Evolutionary conservation across 2,329 filamentous ascomycete species (phyloP).

Genomic region (Diaporthe caulivora): DNA sequence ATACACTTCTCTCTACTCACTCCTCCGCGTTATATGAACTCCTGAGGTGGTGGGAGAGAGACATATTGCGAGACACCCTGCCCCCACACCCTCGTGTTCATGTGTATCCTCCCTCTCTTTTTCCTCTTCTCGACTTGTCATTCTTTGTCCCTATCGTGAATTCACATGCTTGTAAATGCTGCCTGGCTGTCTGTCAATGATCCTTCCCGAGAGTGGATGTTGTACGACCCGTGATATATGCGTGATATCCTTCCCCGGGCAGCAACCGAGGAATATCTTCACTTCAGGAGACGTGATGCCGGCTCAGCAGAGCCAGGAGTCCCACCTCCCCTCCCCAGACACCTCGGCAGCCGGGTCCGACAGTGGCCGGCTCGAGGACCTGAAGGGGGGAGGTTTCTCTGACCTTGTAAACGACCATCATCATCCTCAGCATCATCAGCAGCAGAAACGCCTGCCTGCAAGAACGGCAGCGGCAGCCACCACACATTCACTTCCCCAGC

Average conservation of each 20-base stretch:
- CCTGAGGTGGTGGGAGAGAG: neutral
- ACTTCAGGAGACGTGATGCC: neutral
- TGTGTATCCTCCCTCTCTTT: neutral
- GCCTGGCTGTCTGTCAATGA: neutral
- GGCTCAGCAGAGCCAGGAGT: neutral
- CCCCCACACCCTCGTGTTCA: neutral
- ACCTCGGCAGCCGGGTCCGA: conserved; percentile 15
- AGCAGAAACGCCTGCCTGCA: too few species aligned
- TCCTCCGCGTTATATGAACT: neutral
- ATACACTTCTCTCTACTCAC: neutral
- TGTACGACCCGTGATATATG: conserved; percentile 8
- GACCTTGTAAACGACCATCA: neutral
- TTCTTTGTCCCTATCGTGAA: neutral
- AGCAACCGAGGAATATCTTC: too few species aligned
- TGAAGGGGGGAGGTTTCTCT: neutral
- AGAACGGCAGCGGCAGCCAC: neutral
- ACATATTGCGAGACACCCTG: neutral
- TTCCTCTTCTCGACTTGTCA: neutral
- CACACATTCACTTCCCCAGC: neutral
- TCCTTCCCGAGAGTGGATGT: neutral
- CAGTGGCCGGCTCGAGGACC: neutral
- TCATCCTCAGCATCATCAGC: too few species aligned
- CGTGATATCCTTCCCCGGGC: neutral
- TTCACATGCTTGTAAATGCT: conserved; percentile 3
- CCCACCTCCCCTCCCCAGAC: conserved; percentile 6